Conservation (phyloP, 805 yeast genomes). For the Ogataea glucozyma region DNA sequence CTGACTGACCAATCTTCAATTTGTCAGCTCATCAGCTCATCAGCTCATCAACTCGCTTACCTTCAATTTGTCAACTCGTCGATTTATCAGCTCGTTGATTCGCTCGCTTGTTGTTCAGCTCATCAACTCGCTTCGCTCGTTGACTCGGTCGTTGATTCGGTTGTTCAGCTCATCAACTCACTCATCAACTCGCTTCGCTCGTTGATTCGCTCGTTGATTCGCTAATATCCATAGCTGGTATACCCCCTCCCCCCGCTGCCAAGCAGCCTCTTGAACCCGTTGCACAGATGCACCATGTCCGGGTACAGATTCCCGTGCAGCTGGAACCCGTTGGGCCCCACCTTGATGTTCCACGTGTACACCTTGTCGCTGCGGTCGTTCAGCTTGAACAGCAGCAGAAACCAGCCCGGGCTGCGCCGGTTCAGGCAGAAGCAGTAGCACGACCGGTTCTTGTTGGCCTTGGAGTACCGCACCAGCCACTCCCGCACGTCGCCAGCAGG, state of each 20-base stretch:
- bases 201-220: no score
- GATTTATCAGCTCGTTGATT: no score
- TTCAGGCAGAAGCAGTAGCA: slow-evolving; percentile 91
- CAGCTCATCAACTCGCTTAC: no score
- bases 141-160: background rate
- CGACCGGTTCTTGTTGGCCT: slow-evolving; percentile 87
- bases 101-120: no score
- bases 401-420: slow-evolving; percentile 92
- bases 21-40: no score
- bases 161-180: background rate
- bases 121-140: no score
- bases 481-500: slow-evolving; percentile 75
- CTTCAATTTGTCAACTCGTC: no score
- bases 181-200: no score
- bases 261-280: slow-evolving; percentile 78
- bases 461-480: slow-evolving; percentile 86
- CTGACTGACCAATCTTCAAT: no score
- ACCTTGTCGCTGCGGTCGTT: slow-evolving; percentile 62
- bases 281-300: slow-evolving; percentile 84
- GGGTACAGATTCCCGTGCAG: slow-evolving; percentile 81
- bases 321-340: slow-evolving; percentile 84
- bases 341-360: slow-evolving; percentile 86
- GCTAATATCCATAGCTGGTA: slow-evolving; percentile 22
- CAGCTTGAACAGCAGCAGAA: slow-evolving; percentile 81
- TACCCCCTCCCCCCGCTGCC: slow-evolving; percentile 31